Percentiles rank a stretch among this genome's conserved stretches.
Conservation (phyloP, 192 early-diverging fungal genomes). For the Nowakowskiella sp. region DNA sequence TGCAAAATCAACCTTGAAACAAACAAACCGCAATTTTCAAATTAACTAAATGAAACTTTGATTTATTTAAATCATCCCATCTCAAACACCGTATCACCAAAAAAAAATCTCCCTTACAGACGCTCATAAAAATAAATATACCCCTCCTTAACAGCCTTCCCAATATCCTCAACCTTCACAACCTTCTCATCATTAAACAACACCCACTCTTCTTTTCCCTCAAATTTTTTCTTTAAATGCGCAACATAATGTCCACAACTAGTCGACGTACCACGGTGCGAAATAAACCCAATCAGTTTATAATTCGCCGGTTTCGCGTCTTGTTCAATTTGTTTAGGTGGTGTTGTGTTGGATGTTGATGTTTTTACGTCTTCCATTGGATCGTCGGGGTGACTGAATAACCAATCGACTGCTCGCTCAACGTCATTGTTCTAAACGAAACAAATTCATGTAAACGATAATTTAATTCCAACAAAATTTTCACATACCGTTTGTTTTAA, state of each 20-base stretch:
- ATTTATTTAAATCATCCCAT: too few species aligned
- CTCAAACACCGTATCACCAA: too few species aligned
- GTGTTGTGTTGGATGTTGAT: constrained; percentile 4
- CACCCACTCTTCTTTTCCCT: constrained; percentile 65
- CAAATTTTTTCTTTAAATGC: constrained; percentile 53
- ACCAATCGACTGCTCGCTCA: constrained; percentile 91
- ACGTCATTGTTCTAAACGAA: constrained; percentile 57
- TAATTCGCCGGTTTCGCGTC: constrained; percentile 30
- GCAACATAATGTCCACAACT: constrained; percentile 97
- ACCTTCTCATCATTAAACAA: constrained; percentile 97
- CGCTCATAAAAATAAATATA: constrained; percentile 41
- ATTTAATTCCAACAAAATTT: constrained; percentile 8
- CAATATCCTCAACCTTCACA: constrained; percentile 50
- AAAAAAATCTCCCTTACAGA: too few species aligned
- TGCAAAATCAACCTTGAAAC: too few species aligned
- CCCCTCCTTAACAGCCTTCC: constrained; percentile 58
- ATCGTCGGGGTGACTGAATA: constrained; percentile 81
- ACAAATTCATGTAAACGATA: neutral
- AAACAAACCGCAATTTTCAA: too few species aligned
- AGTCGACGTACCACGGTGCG: constrained; percentile 91
- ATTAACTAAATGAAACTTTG: too few species aligned
- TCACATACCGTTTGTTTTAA: constrained; percentile 66
- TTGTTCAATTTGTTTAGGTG: neutral
- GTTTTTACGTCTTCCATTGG: constrained; percentile 36
- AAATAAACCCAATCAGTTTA: constrained; percentile 71